Evolutionary conservation across 1,139 yeast species (phyloP), one percentile per base, ranked within the genome.

Genomic region (Candida freyschussii): DNA sequence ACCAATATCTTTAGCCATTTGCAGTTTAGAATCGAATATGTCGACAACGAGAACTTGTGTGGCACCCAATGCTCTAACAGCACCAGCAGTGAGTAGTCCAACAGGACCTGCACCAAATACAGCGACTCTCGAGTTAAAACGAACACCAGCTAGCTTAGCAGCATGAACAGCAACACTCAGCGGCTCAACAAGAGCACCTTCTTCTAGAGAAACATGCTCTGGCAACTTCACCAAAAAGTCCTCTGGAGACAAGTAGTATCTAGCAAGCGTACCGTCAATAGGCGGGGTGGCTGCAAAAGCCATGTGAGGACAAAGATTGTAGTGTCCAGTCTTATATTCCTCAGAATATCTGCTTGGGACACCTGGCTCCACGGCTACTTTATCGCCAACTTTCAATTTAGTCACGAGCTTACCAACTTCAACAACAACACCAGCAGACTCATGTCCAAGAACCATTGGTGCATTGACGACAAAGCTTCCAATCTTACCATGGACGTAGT

Each of bases 81-180:
- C 80, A 25, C 82, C 74, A 21, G 94, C 95, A 32, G 80, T 68
- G 41, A 87, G 65, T 31, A 87, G 62, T 22, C 96, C 96, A 41
- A 87, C 91, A 8, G 96, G 96, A 10, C 96, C 96, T 19, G 95
- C 96, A 32, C 96, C 96, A 48, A 83, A 81, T 5, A 87, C 82
- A 24, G 78, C 78, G 17, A 80, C 84, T 10, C 72, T 66, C 42
- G 84, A 93, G 41, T 93, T 94, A 44, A 82, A 75, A 27, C 62
- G 67, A 36, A 83, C 65, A 20, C 68, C 69, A n/a, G 82, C 84
- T 38, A 76, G 67, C 56, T 78, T 81, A 40, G 78, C 69, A 5
- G 91, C 91, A 49, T 85, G 95, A 9, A 87, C 85, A 24, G 85
- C 95, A 28, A 87, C 96, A 17, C 85, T 69, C 49, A 86, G 64